These are phyloP conservation scores for Leccinum pachyderme DNA, from an alignment of 1,284 basidiomycete species.

Conservation along the genomic window DNA sequence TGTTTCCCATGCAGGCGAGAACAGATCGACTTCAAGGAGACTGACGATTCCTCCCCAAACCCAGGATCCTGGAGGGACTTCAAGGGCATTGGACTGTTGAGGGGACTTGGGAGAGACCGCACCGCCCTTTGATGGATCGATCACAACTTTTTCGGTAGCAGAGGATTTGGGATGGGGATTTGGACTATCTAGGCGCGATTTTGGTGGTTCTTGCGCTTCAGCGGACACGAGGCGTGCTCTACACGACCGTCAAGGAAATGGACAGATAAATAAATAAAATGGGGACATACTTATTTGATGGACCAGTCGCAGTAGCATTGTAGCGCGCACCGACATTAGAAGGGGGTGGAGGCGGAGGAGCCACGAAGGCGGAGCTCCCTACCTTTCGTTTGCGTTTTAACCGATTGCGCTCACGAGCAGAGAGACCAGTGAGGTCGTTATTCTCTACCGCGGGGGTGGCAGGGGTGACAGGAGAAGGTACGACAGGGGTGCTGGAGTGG, in stretches of 20 bases:
- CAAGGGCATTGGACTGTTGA: slow-evolving; percentile 70
- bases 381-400: slow-evolving; percentile 89
- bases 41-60: slow-evolving; percentile 87
- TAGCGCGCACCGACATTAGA: slow-evolving; percentile 54
- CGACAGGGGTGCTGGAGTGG: slow-evolving; percentile 55
- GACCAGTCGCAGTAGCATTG: slow-evolving; percentile 49
- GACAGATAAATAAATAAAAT: not conserved
- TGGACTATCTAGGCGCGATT: slow-evolving; percentile 60
- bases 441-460: slow-evolving; percentile 38
- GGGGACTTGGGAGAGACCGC: slow-evolving; percentile 74
- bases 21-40: slow-evolving; percentile 82
- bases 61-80: slow-evolving; percentile 76
- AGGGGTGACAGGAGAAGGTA: slow-evolving; percentile 50
- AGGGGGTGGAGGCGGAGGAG: slow-evolving; percentile 63
- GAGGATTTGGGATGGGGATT: slow-evolving; percentile 36
- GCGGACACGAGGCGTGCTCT: slow-evolving; percentile 68
- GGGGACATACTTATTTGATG: slow-evolving; percentile 56
- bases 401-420: slow-evolving; percentile 86
- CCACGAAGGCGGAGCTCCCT: slow-evolving; percentile 77
- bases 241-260: slow-evolving; percentile 14
- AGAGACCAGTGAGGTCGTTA: slow-evolving; percentile 54
- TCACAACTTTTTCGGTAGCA: slow-evolving; percentile 60
- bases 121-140: slow-evolving; percentile 79
- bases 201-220: slow-evolving; percentile 47
- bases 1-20: slow-evolving; percentile 90